Percentiles rank a stretch among this genome's conserved stretches.
Evolutionary conservation across 495 filamentous ascomycete genomes (phyloP).

Genomic region (Aspergillus avenaceus): DNA sequence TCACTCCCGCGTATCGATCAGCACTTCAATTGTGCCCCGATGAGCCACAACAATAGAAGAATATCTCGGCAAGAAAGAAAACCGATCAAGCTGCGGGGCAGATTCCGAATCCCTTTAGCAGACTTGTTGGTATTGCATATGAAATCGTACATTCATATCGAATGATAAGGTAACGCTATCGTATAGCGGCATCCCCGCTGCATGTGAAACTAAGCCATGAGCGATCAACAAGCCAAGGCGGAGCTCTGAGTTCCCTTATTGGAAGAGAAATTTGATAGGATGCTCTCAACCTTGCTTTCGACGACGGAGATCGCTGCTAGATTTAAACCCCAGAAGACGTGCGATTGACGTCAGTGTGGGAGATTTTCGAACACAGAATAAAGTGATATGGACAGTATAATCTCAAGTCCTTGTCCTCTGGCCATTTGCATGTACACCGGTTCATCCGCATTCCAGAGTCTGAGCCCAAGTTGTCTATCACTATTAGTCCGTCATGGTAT

Average conservation of each 20-base stretch:
- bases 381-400: conserved; percentile 5
- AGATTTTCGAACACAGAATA: conserved; percentile 11
- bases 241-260: not conserved
- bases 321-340: conserved; percentile 12
- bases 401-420: conserved; percentile 2
- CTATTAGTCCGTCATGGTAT: not conserved
- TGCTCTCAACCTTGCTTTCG: not conserved
- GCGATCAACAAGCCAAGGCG: not conserved
- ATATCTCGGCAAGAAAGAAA: too few relatives aligned
- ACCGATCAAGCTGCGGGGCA: too few relatives aligned
- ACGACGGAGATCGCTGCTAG: conserved; percentile 1
- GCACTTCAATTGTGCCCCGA: not conserved
- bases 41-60: not conserved
- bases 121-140: not conserved
- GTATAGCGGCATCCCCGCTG: not conserved
- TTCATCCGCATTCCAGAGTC: not conserved
- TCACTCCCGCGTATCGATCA: not conserved
- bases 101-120: not conserved
- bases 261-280: not conserved
- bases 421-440: not conserved
- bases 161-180: not conserved
- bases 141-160: not conserved
- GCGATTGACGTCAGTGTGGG: conserved; percentile 26
- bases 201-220: not conserved
- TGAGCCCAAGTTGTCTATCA: not conserved